Evolutionary conservation across 768 basidiomycete species (phyloP), one percentile per base, ranked within the genome.

Genomic region (Termitomyces sp.): DNA sequence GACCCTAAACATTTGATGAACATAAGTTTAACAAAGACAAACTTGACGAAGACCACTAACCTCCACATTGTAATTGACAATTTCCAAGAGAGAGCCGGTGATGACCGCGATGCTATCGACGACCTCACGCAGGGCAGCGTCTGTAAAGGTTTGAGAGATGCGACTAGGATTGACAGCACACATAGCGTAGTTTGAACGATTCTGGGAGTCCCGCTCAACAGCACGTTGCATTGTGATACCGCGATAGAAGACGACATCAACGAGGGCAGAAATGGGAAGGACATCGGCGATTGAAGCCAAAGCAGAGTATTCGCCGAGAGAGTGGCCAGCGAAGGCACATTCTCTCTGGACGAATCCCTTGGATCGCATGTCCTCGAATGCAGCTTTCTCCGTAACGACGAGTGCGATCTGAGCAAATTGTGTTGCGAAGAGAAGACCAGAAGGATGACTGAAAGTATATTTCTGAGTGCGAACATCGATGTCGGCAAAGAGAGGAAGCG

Each of bases 201-300:
- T 96, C 60, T 91, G 80, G 2, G 89, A 81, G 71, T 99, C 97
- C 37, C 97, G 93, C 75, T 97, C 94, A 60, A 99, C 97, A 32
- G 97, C 97, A 29, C 97, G 94, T 71, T 98, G 97, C 97, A 98
- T 99, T 40, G 97, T 99, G 71, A 99, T 96, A 68, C 97, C 97
- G 73, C 97, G 94, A 76, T 98, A 99, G 83, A 99, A 99, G 32
- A 99, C 96, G 69, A 99, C 93, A 67, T 99, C 97, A 69, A 96
- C 94, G 52, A 98, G 87, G 2, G 94, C 87, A 20, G 96, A 94
- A 67, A 98, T 94, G 51, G 94, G 92, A 40, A 98, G 86, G 57
- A 98, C 93, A 73, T 96, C 96, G 31, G 96, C 96, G 67, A 99
- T 97, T 9, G 96, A 96, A 1, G 97, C 97, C 4, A 99, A 83